These are phyloP conservation scores for Moesziomyces sp. DNA, from an alignment of 1,284 basidiomycete species.

Conservation along the genomic window DNA sequence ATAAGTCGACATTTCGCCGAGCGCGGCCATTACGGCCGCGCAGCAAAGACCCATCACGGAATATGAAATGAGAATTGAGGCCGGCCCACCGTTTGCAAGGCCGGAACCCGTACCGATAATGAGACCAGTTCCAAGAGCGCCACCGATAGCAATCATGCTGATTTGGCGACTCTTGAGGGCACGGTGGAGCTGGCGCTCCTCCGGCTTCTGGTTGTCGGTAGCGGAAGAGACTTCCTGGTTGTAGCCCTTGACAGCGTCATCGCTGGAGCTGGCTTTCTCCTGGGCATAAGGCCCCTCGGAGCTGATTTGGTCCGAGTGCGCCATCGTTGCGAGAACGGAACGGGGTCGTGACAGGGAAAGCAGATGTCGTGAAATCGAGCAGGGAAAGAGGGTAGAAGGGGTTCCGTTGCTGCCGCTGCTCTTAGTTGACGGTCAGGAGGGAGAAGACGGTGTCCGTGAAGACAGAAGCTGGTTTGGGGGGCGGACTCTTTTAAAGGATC, in stretches of 20 bases:
- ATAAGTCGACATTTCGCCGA: slow-evolving; percentile 70
- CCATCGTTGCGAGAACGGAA: slow-evolving; percentile 7
- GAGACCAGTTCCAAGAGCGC: slow-evolving; percentile 73
- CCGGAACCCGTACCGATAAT: slow-evolving; percentile 75
- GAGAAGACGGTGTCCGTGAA: not conserved
- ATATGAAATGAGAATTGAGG: slow-evolving; percentile 70
- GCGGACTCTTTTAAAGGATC: not conserved
- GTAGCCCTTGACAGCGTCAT: slow-evolving; percentile 32
- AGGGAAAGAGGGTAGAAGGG: too few species aligned
- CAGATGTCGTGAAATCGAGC: not conserved
- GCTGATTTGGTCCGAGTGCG: slow-evolving; percentile 14
- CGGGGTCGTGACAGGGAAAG: not conserved
- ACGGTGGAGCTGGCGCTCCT: slow-evolving; percentile 53
- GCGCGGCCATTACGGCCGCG: slow-evolving; percentile 56
- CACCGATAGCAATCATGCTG: slow-evolving; percentile 73
- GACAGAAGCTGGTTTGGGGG: not conserved
- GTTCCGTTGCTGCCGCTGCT: not conserved
- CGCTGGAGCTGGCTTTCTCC: slow-evolving; percentile 24
- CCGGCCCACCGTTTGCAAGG: slow-evolving; percentile 70
- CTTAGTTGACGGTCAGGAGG: not conserved
- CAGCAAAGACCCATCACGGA: slow-evolving; percentile 60
- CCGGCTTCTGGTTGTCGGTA: slow-evolving; percentile 11
- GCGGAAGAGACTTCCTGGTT: slow-evolving; percentile 18
- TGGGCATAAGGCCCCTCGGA: slow-evolving; percentile 13
- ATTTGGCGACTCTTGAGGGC: slow-evolving; percentile 72